phyloP scores from a whole-genome alignment of 1,139 yeast species.

The Zygoascus sp. region DNA sequence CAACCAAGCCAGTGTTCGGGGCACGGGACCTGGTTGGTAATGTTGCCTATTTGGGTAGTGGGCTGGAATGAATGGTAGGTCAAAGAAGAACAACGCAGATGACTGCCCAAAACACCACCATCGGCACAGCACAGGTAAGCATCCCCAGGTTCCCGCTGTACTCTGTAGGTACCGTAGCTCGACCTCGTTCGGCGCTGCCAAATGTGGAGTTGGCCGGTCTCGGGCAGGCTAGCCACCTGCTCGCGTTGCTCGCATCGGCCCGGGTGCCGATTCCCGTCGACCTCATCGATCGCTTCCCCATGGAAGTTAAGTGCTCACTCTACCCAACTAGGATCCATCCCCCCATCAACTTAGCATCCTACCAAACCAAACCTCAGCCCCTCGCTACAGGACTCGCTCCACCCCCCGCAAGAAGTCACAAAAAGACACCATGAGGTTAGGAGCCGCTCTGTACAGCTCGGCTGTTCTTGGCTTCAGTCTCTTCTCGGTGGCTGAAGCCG shows the following conservation, averaged over 20 bases:
- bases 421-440: neutral
- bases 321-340: neutral
- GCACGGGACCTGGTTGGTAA: slow-evolving; percentile 1
- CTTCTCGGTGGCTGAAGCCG: no score
- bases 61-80: neutral
- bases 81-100: no score
- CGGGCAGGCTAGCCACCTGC: no score
- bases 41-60: neutral
- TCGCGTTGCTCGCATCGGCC: neutral
- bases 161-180: no score
- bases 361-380: neutral
- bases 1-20: neutral
- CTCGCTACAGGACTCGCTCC: no score
- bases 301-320: no score
- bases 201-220: no score
- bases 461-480: neutral
- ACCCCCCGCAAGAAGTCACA: neutral
- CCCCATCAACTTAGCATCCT: neutral
- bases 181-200: no score
- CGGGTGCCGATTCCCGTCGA: neutral
- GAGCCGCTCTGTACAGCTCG: neutral
- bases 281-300: neutral
- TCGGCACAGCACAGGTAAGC: no score
- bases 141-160: no score
- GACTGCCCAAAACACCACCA: no score